Evolutionary conservation across 192 early-diverging fungal species (phyloP), one percentile per base, ranked within the genome.

Genomic region (Diversispora epigaea): DNA sequence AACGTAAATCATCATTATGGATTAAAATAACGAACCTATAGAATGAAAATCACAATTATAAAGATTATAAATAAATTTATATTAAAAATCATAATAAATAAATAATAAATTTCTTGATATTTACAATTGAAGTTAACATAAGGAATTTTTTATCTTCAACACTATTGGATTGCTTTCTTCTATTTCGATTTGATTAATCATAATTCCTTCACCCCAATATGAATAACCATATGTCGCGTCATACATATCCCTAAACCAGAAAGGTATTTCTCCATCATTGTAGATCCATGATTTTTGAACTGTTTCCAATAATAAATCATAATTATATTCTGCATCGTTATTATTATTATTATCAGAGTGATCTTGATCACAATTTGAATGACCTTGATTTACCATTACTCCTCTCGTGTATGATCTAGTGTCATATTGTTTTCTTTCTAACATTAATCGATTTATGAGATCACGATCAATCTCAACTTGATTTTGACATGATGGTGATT

Each of bases 241-340:
- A 41, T 64, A 64, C 12, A 11, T 10, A 64, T 64, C 25, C n/a
- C 17, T 32, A n/a, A 64, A 43, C 62, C 62, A 64, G n/a, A n/a
- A 6, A 17, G 62, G 62, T 43, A 64, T 43, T 44, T 64, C 62
- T 11, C 62, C 62, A 44, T 44, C 62, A n/a, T 43, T 64, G 14
- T 64, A 44, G 12, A 43, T 40, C 17, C 11, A 4, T n/a, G 62
- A 64, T 6, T 17, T 12, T 64, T 64, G 41, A 6, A 64, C 41
- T 17, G 43, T 64, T 11, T 64, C 62, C 62, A 64, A 4, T n/a
- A 64, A n/a, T 43, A 44, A 64, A 44, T 64, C 62, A 44, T 41
- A 64, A 17, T 43, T 32, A 64, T 64, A 64, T 17, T 32, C 39
- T 44, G 43, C 14, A 41, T 39, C 61, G n/a, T 54, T 7, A 54